Percentiles rank a stretch among this genome's conserved stretches.
Conservation (phyloP, 2,329 filamentous ascomycete species). For the Fusarium decemcellulare region DNA sequence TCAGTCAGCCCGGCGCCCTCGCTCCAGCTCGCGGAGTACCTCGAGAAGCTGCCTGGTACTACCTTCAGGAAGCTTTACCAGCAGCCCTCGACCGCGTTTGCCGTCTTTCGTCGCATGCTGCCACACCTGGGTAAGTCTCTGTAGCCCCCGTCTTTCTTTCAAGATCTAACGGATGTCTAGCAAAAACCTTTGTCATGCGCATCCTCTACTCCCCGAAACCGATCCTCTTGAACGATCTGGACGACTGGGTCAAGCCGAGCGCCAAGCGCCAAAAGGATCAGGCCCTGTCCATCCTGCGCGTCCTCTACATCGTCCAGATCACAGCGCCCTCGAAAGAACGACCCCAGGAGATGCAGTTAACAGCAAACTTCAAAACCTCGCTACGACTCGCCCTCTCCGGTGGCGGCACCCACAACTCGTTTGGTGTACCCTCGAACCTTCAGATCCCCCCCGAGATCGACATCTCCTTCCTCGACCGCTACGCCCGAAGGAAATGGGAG, state of each 20-base stretch:
- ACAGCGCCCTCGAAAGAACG: constrained; percentile 72
- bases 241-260: constrained; percentile 84
- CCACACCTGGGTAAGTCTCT: constrained; percentile 81
- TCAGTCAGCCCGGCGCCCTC: constrained; percentile 63
- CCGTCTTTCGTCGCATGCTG: constrained; percentile 97
- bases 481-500: constrained; percentile 93
- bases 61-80: constrained; percentile 94
- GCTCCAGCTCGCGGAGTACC: constrained; percentile 84
- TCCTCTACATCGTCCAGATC: constrained; percentile 88
- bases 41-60: constrained; percentile 90
- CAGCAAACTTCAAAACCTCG: constrained; percentile 85
- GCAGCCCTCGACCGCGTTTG: constrained; percentile 94
- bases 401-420: constrained; percentile 87
- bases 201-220: constrained; percentile 91
- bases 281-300: constrained; percentile 83
- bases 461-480: constrained; percentile 82
- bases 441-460: constrained; percentile 75
- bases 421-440: constrained; percentile 85
- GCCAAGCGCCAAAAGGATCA: constrained; percentile 80
- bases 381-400: constrained; percentile 90
- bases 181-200: constrained; percentile 96
- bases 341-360: constrained; percentile 81
- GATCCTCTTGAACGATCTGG: constrained; percentile 83
- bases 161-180: constrained; percentile 58
- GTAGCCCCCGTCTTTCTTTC: background rate